A percentile compares a stretch with the other conserved stretches of the same genome.
These are phyloP conservation scores for Quercus tomentella DNA, from an alignment of 331 rosid species.

Conservation along the genomic window DNA sequence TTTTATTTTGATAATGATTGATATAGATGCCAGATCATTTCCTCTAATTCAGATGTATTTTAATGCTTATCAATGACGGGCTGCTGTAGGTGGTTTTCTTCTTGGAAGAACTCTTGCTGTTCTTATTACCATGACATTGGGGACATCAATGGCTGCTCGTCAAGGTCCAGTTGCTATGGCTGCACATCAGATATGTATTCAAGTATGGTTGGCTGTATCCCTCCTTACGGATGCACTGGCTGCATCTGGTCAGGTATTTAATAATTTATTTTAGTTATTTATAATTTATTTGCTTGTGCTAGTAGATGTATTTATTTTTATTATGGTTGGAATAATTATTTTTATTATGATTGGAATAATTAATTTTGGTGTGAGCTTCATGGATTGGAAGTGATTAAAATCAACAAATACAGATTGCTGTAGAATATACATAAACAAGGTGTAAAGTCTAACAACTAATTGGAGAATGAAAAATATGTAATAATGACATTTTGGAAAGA, in stretches of 20 bases:
- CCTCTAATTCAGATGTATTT: not conserved
- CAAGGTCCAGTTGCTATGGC: conserved; percentile 99
- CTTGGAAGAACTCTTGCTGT: conserved; percentile 94
- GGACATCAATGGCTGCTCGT: conserved; percentile 95
- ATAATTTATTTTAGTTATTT: not conserved
- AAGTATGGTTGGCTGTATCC: conserved; percentile 97
- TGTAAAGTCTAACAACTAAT: not conserved
- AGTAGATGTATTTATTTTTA: too few species aligned
- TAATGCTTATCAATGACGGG: conserved; percentile 13
- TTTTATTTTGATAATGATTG: not conserved
- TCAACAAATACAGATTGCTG: not conserved
- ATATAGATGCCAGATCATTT: not conserved
- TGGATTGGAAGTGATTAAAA: not conserved
- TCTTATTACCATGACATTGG: conserved; percentile 79
- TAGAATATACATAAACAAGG: not conserved
- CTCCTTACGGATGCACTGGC: conserved; percentile 90
- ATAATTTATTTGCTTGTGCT: too few species aligned
- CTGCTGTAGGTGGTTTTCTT: conserved; percentile 79
- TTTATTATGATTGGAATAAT: not conserved
- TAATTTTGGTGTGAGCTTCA: not conserved
- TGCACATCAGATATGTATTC: conserved; percentile 98
- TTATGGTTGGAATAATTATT: not conserved
- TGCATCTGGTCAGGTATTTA: conserved; percentile 76
- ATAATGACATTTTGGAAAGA: not conserved
- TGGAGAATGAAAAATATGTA: not conserved